phyloP scores from a whole-genome alignment of 2,329 filamentous ascomycete species.

The Hypomyces perniciosus region DNA sequence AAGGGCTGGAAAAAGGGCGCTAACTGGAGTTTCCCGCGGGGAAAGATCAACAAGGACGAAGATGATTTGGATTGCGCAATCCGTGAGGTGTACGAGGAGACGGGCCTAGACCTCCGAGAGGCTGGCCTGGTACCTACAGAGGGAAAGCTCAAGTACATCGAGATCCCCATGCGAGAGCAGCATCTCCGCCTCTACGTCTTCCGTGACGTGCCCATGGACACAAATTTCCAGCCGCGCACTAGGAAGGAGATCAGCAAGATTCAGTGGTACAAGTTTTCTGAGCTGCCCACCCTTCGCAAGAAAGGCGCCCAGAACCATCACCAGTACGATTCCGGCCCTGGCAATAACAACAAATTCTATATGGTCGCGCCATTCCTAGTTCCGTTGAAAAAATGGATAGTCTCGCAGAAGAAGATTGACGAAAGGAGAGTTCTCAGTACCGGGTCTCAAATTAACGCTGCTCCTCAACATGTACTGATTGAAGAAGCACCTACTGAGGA shows the following conservation, averaged over 20 bases:
- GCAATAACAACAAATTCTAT: constrained; percentile 80
- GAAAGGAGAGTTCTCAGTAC: constrained; percentile 37
- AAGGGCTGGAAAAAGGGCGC: constrained; percentile 97
- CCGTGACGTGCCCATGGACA: constrained; percentile 79
- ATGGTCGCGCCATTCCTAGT: constrained; percentile 94
- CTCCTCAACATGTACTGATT: constrained; percentile 33
- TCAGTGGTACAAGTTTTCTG: constrained; percentile 85
- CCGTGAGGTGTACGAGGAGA: constrained; percentile 93
- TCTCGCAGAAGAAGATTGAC: constrained; percentile 73
- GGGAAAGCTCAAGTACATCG: constrained; percentile 72
- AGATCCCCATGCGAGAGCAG: constrained; percentile 86
- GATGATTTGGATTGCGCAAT: constrained; percentile 89
- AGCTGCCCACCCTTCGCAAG: constrained; percentile 76
- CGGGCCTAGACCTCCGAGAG: constrained; percentile 73
- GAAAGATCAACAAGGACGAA: constrained; percentile 98
- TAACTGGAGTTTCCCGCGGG: constrained; percentile 93
- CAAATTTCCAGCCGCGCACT: constrained; percentile 80
- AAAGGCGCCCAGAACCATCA: constrained; percentile 46
- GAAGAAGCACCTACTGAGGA: constrained; percentile 59
- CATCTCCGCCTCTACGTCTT: constrained; percentile 92
- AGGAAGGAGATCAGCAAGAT: constrained; percentile 98
- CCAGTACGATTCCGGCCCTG: constrained; percentile 51
- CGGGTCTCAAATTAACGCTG: constrained; percentile 34
- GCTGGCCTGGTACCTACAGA: constrained; percentile 71
- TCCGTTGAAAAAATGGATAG: constrained; percentile 83